Percentiles rank a stretch among this genome's conserved stretches.
These are phyloP conservation scores for Fusarium torreyae DNA, from an alignment of 2,329 filamentous ascomycete genomes.

Conservation along the genomic window DNA sequence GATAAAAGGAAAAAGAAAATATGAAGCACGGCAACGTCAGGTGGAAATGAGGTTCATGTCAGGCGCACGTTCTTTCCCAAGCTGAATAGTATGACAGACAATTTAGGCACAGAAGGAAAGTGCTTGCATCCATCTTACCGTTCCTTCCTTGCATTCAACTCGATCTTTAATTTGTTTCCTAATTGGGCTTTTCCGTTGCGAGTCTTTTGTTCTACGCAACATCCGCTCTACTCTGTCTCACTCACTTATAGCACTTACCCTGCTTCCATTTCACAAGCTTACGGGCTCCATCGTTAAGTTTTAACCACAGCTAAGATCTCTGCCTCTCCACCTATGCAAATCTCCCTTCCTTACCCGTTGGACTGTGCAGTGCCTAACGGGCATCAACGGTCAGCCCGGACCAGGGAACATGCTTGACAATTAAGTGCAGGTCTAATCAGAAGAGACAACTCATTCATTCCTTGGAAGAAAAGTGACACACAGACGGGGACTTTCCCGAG, in stretches of 20 bases:
- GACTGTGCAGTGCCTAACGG: conserved; percentile 29
- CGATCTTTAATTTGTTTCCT: conserved; percentile 20
- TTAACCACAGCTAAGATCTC: not conserved
- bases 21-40: conserved; percentile 26
- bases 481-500: conserved; percentile 19
- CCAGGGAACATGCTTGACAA: conserved; percentile 19
- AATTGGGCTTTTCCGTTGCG: conserved; percentile 23
- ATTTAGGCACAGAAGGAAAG: conserved; percentile 15
- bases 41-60: conserved; percentile 40
- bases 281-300: conserved; percentile 1
- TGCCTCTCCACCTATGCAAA: not conserved
- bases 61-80: conserved; percentile 25
- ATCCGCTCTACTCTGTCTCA: conserved; percentile 15
- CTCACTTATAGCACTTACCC: conserved; percentile 2
- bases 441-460: conserved; percentile 4
- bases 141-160: conserved; percentile 4
- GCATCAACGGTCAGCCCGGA: conserved; percentile 23
- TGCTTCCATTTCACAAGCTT: not conserved
- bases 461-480: conserved; percentile 8
- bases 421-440: not conserved
- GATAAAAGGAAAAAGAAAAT: conserved; percentile 31
- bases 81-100: not conserved
- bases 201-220: conserved; percentile 29
- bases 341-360: conserved; percentile 1
- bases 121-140: conserved; percentile 3